A percentile compares a stretch with the other conserved stretches of the same genome.
Conservation (phyloP, 129 eudicot species). For the Lactuca saligna region DNA sequence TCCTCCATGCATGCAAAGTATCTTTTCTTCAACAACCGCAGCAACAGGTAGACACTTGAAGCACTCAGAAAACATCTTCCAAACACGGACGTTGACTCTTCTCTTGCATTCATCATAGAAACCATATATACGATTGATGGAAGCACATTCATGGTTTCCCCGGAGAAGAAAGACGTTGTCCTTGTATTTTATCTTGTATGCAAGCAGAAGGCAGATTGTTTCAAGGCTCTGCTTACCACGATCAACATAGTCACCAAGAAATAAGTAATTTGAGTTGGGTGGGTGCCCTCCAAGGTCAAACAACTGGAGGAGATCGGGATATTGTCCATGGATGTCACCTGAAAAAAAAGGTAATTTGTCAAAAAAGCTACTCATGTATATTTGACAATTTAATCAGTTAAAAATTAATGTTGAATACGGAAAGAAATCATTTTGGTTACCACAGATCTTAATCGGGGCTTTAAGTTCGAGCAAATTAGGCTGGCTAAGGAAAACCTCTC, state of each 20-base stretch:
- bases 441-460: slow-evolving; percentile 66
- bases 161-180: slow-evolving; percentile 49
- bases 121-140: slow-evolving; percentile 48
- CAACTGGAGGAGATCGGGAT: slow-evolving; percentile 47
- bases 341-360: slow-evolving; percentile 7
- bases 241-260: slow-evolving; percentile 57
- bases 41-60: slow-evolving; percentile 54
- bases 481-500: slow-evolving; percentile 47
- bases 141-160: slow-evolving; percentile 54
- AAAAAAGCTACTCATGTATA: not conserved
- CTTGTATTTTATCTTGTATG: slow-evolving; percentile 54
- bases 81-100: slow-evolving; percentile 41
- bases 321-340: slow-evolving; percentile 59
- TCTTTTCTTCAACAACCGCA: slow-evolving; percentile 53
- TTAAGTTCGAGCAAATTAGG: slow-evolving; percentile 66
- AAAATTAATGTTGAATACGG: not conserved
- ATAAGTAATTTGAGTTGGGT: slow-evolving; percentile 43
- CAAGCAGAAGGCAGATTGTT: slow-evolving; percentile 46
- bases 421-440: slow-evolving; percentile 23
- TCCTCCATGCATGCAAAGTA: slow-evolving; percentile 63
- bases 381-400: too few species aligned
- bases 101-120: slow-evolving; percentile 55
- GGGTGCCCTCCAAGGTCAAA: slow-evolving; percentile 53
- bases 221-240: slow-evolving; percentile 60
- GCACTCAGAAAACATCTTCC: slow-evolving; percentile 50